Conservation (phyloP, 306 rosid species). For the Sophora flavescens region DNA sequence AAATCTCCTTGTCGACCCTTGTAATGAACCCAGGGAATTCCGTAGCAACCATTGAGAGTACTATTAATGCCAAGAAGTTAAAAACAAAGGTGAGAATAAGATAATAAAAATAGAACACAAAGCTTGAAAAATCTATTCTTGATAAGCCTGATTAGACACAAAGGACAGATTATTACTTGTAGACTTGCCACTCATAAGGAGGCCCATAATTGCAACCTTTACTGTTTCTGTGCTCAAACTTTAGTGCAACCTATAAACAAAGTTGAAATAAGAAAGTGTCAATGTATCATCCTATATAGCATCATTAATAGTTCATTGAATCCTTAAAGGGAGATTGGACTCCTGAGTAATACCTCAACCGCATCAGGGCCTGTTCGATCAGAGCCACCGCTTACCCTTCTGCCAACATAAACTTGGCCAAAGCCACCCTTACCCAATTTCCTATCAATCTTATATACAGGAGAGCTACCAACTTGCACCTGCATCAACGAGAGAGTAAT, state of each 20-base stretch:
- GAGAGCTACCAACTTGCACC: constrained; percentile 96
- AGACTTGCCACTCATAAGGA: constrained; percentile 97
- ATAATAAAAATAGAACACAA: constrained; percentile 26
- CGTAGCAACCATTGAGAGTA: constrained; percentile 88
- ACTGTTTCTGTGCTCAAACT: constrained; percentile 93
- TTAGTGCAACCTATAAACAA: constrained; percentile 78
- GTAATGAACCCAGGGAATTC: constrained; percentile 91
- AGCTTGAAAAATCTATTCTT: constrained; percentile 1
- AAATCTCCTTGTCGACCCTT: constrained; percentile 98
- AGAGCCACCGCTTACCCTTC: constrained; percentile 84
- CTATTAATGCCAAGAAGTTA: constrained; percentile 44
- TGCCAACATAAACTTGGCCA: constrained; percentile 96
- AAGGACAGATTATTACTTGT: constrained; percentile 58
- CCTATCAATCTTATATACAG: constrained; percentile 84
- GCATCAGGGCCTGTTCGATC: constrained; percentile 86
- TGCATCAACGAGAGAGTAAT: constrained; percentile 44
- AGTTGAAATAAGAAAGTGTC: constrained; percentile 31
- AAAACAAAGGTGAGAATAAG: constrained; percentile 43
- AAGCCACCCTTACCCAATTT: constrained; percentile 97
- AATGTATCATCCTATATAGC: constrained; percentile 34
- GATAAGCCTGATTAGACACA: constrained; percentile 19
- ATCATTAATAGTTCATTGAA: constrained; percentile 30
- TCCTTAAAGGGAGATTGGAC: constrained; percentile 39
- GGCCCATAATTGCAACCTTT: constrained; percentile 97
- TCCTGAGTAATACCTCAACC: constrained; percentile 66